Conservation (phyloP, 306 rosid genomes). For the Lotus japonicus region DNA sequence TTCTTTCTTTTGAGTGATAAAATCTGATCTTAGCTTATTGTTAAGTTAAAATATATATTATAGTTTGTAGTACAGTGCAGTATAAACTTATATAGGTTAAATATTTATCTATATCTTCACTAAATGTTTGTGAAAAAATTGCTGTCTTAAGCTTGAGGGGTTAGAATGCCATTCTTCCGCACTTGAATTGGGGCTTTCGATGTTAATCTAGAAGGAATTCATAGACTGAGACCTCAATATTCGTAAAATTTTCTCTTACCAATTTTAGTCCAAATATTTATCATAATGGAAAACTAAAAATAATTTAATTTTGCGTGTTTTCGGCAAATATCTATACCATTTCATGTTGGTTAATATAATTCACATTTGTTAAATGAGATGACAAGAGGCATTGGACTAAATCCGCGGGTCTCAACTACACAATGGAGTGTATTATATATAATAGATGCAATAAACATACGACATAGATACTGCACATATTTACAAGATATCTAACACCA, state of each 20-base stretch:
- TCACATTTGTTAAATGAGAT: no score
- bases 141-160: not conserved
- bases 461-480: no score
- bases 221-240: not conserved
- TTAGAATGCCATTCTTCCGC: not conserved
- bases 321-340: not conserved
- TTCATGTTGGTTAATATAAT: no score
- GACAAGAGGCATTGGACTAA: no score
- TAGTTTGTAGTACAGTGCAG: not conserved
- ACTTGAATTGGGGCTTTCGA: not conserved
- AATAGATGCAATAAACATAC: no score
- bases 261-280: not conserved
- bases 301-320: not conserved
- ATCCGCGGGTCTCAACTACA: no score
- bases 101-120: not conserved
- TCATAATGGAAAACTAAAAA: not conserved
- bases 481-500: no score
- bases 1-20: constrained; percentile 17
- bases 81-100: not conserved
- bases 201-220: not conserved
- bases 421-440: no score
- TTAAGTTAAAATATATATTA: not conserved
- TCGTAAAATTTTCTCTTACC: not conserved
- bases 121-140: not conserved
- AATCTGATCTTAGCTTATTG: constrained; percentile 6